Evolutionary conservation across 768 basidiomycete genomes (phyloP).

Genomic region (Lactifluus subvellereus): DNA sequence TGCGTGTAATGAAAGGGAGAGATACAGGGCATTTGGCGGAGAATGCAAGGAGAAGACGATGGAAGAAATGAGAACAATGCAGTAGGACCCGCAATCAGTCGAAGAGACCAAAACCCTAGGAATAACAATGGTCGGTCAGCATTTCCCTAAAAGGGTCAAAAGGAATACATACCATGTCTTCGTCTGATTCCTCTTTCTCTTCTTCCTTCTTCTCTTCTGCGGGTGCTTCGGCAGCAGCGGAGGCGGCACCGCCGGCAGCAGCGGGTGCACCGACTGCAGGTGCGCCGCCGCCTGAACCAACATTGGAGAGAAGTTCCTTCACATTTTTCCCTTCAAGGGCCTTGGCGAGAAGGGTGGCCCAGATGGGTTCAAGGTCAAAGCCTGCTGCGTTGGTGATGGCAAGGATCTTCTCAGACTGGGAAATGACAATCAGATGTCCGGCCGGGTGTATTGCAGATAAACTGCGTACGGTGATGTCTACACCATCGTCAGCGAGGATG

Average conservation of each 20-base stretch:
- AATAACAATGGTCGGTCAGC: constrained; percentile 1
- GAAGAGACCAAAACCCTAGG: constrained; percentile 93
- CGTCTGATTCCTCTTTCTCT: constrained; percentile 86
- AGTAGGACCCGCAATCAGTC: constrained; percentile 48
- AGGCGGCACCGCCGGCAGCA: constrained; percentile 51
- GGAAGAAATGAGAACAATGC: neutral
- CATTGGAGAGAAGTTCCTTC: constrained; percentile 91
- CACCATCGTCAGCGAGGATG: constrained; percentile 94
- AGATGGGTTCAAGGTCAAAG: constrained; percentile 91
- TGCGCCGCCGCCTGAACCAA: constrained; percentile 87
- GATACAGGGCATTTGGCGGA: constrained; percentile 4
- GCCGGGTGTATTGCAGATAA: neutral
- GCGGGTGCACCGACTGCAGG: constrained; percentile 57
- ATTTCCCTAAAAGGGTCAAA: neutral
- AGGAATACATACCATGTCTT: constrained; percentile 66
- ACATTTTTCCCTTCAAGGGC: constrained; percentile 98
- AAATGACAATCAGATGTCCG: constrained; percentile 6
- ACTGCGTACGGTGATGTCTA: constrained; percentile 90
- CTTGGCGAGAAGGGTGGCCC: constrained; percentile 95
- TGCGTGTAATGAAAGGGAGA: constrained; percentile 6
- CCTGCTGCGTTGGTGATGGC: constrained; percentile 79
- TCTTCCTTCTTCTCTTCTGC: constrained; percentile 79
- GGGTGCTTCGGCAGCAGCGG: constrained; percentile 64
- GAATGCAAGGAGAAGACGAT: neutral
- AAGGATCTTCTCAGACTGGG: constrained; percentile 85